Base-by-base conservation (phyloP, 1,284 basidiomycete genomes). In the Pseudomicrostroma phylloplanum region DNA sequence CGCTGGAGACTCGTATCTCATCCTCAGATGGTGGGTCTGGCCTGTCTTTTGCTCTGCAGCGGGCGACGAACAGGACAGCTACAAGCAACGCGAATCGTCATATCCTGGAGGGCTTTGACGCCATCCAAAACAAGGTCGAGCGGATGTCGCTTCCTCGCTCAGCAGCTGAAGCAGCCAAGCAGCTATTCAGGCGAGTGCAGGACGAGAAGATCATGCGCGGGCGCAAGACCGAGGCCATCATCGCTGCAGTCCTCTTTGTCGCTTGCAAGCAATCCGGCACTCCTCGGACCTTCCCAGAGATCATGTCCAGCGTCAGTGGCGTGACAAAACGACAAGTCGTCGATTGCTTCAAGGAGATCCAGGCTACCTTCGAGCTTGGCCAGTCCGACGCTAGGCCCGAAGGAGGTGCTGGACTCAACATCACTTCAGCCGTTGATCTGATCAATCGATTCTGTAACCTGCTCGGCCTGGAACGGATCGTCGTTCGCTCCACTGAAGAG, bases 191-290 rank as follows among this genome's bases (percentile, higher is more conserved):
- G 80, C 89, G 93, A 56, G 91, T 91, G 25, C 92, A 97, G 79
- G 92, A 97, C 81, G 91, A 96, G 79, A 91, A 91, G 78, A 84
- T 96, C 12, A 83, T 96, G 13, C 88, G 90, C 46, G 93, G 92
- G 43, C 97, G 96, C 80, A 89, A 89, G 13, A 84, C 90, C 68
- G 90, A 93, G 63, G 92, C 92, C 0, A 88, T 96, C 76, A 92
- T 96, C 70, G 94, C 93, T 11, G 93, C 94, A 1, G 96, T 92
- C 81, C 96, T 99, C 79, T 96, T 97, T 79, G 93, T 96, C 70
- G 96, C 94, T 0, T 96, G 93, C 80, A 86, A 94, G 63, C 90
- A 93, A 80, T 91, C 89, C 15, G 89, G 91, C 71, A 92, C 96
- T 11, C 90, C 90, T 0, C 86, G 96, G 67, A 94, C 92, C 60